These are phyloP conservation scores for Isoetes engelmannii DNA, from an alignment of 83 land plant genomes.

Conservation along the genomic window DNA sequence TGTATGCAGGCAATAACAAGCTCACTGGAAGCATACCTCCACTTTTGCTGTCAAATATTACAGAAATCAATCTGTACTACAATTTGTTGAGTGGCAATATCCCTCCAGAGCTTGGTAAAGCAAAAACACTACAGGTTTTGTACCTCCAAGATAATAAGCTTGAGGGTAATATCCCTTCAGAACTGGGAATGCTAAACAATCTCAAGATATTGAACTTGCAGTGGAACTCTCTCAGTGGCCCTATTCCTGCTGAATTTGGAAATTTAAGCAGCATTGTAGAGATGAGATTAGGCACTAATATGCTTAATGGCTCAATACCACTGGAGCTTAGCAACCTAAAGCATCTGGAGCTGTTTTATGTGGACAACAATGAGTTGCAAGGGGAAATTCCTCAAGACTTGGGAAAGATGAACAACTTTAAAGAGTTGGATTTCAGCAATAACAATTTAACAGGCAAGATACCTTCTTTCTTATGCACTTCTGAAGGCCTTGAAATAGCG, in stretches of 20 bases:
- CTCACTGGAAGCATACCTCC: constrained; percentile 41
- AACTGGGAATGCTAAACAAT: constrained; percentile 16
- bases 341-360: constrained; percentile 1
- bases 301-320: too few relatives aligned
- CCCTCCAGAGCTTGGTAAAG: too few relatives aligned
- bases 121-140: too few relatives aligned
- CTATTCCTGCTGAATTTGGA: neutral
- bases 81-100: too few relatives aligned
- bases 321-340: too few relatives aligned
- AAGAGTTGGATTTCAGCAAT: constrained; percentile 1
- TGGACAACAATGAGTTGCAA: constrained; percentile 11
- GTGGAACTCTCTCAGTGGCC: neutral
- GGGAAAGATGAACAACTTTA: neutral
- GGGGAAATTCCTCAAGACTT: constrained; percentile 6
- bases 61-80: constrained; percentile 33
- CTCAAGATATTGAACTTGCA: neutral
- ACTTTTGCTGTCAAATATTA: constrained; percentile 45
- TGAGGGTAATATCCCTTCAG: constrained; percentile 35
- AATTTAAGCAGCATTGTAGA: too few relatives aligned
- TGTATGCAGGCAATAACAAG: constrained; percentile 54
- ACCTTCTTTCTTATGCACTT: too few relatives aligned
- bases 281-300: too few relatives aligned
- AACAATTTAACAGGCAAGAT: constrained; percentile 11
- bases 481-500: neutral
- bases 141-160: too few relatives aligned